These are phyloP conservation scores for Amphichorda felina DNA, from an alignment of 2,329 filamentous ascomycete species.

Conservation along the genomic window DNA sequence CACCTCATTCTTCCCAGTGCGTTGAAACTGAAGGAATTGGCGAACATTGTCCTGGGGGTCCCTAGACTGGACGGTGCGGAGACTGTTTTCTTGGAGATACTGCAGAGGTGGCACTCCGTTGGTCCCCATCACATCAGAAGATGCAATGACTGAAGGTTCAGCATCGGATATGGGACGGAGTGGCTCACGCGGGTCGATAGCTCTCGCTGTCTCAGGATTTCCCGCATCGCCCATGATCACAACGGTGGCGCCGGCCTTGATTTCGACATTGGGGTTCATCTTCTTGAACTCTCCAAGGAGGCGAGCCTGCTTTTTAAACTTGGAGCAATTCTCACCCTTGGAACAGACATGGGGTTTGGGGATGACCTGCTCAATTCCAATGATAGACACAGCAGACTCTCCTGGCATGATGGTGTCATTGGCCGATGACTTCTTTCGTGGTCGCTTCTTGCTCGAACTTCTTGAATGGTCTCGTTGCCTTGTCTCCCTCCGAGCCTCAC, in stretches of 20 bases:
- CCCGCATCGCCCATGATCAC: slow-evolving; percentile 70
- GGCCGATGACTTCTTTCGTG: slow-evolving; percentile 25
- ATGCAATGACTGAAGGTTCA: slow-evolving; percentile 75
- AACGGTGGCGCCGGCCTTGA: slow-evolving; percentile 49
- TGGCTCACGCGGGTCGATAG: slow-evolving; percentile 41
- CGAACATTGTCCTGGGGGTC: slow-evolving; percentile 90
- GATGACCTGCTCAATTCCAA: slow-evolving; percentile 80
- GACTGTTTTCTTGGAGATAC: slow-evolving; percentile 60
- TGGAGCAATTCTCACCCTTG: slow-evolving; percentile 77
- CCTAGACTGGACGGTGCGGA: slow-evolving; percentile 56
- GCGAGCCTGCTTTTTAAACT: slow-evolving; percentile 70
- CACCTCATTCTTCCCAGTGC: slow-evolving; percentile 40
- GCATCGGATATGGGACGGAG: slow-evolving; percentile 62
- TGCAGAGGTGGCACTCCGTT: slow-evolving; percentile 49
- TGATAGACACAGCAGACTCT: slow-evolving; percentile 82
- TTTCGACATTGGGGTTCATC: slow-evolving; percentile 56
- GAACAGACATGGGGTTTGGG: slow-evolving; percentile 75
- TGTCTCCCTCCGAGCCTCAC: slow-evolving; percentile 33
- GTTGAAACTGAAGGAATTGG: slow-evolving; percentile 82
- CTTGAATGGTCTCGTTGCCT: slow-evolving; percentile 23
- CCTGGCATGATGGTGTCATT: slow-evolving; percentile 64
- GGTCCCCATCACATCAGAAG: slow-evolving; percentile 79
- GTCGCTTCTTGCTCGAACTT: slow-evolving; percentile 26
- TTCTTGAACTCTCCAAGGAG: slow-evolving; percentile 64
- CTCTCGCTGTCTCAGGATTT: slow-evolving; percentile 54